Percentiles rank a stretch among this genome's conserved stretches.
Conservation (phyloP, 2,329 filamentous ascomycete genomes). For the Fusarium vanettenii region DNA sequence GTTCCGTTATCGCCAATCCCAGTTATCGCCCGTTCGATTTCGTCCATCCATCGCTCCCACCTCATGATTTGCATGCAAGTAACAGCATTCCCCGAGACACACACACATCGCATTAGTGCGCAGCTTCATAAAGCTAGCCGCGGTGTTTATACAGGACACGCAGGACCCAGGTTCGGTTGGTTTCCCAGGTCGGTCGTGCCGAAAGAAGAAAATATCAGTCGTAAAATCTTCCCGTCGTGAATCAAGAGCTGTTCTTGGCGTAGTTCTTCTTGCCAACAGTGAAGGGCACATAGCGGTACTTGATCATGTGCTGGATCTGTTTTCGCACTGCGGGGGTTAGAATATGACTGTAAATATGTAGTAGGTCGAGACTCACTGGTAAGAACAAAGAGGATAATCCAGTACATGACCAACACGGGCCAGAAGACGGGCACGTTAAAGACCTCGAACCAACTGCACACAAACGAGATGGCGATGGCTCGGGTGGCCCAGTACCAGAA, state of each 20-base stretch:
- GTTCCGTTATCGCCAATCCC: constrained; percentile 31
- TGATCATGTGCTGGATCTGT: constrained; percentile 99
- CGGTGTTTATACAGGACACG: constrained; percentile 44
- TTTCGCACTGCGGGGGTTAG: constrained; percentile 78
- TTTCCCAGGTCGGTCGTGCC: constrained; percentile 30
- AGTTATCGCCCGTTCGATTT: constrained; percentile 18
- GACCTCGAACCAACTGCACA: constrained; percentile 91
- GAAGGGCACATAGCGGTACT: constrained; percentile 98
- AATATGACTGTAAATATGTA: not conserved
- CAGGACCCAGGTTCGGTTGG: constrained; percentile 16
- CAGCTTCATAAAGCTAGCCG: constrained; percentile 39
- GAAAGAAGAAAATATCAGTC: constrained; percentile 28
- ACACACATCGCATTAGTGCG: constrained; percentile 39
- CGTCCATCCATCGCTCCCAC: constrained; percentile 1
- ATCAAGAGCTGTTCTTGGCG: constrained; percentile 68
- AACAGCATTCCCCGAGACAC: constrained; percentile 21
- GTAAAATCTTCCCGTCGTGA: not conserved
- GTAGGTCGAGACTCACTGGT: constrained; percentile 77
- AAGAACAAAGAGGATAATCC: constrained; percentile 94
- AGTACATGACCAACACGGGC: constrained; percentile 98
- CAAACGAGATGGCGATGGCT: constrained; percentile 83
- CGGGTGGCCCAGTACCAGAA: constrained; percentile 98
- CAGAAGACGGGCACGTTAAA: constrained; percentile 99
- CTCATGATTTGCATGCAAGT: constrained; percentile 35
- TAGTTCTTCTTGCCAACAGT: constrained; percentile 90